phyloP scores from a whole-genome alignment of 2,329 filamentous ascomycete species.

The Fusarium sp. region DNA sequence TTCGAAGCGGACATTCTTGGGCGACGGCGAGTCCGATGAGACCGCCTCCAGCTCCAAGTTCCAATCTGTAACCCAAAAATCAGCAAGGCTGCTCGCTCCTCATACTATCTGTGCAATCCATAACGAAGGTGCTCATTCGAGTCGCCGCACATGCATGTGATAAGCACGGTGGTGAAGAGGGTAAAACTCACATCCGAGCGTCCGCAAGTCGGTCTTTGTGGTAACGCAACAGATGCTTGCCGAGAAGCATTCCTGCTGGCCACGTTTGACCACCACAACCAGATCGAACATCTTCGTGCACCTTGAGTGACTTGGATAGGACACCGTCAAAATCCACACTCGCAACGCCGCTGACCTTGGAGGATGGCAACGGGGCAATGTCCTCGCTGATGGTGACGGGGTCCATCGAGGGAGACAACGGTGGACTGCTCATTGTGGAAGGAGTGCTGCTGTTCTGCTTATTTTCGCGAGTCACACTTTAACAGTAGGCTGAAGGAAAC shows the following conservation, averaged over 20 bases:
- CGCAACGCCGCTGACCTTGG: slow-evolving; percentile 68
- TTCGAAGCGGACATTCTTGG: slow-evolving; percentile 65
- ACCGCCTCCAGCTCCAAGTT: slow-evolving; percentile 92
- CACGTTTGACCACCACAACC: slow-evolving; percentile 95
- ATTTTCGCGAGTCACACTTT: background rate
- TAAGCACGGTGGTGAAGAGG: slow-evolving; percentile 1
- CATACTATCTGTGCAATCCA: slow-evolving; percentile 21
- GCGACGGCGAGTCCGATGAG: slow-evolving; percentile 79
- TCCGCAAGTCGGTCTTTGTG: slow-evolving; percentile 72
- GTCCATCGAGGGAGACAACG: slow-evolving; percentile 65
- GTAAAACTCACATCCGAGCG: slow-evolving; percentile 74
- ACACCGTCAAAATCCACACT: slow-evolving; percentile 78
- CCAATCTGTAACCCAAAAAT: slow-evolving; percentile 71
- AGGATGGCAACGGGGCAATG: slow-evolving; percentile 69
- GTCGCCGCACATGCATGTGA: slow-evolving; percentile 25
- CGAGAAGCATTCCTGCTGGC: slow-evolving; percentile 91
- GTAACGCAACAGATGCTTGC: slow-evolving; percentile 85
- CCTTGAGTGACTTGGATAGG: slow-evolving; percentile 75
- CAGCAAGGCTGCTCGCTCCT: slow-evolving; percentile 38
- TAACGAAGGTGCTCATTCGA: slow-evolving; percentile 5
- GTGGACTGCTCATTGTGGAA: slow-evolving; percentile 50
- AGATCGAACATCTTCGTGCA: slow-evolving; percentile 87
- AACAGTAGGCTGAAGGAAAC: slow-evolving; percentile 1
- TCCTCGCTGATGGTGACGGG: slow-evolving; percentile 67
- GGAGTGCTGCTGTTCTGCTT: slow-evolving; percentile 2